Percentiles rank a stretch among this genome's conserved stretches.
phyloP scores from a whole-genome alignment of 768 basidiomycete species.

The Phallus indusiatus region DNA sequence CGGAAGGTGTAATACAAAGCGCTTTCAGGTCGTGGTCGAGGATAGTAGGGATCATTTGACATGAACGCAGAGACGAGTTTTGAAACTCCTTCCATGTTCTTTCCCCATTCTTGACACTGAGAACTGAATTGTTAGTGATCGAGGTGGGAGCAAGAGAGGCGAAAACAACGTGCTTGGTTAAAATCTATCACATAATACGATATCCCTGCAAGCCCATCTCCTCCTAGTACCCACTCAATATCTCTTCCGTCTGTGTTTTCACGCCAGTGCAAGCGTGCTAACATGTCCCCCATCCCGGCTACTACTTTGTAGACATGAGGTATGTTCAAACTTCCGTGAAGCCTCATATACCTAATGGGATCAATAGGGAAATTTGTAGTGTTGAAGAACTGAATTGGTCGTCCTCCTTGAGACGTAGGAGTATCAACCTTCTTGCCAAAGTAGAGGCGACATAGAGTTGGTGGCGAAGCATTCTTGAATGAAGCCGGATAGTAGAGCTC shows the following conservation, averaged over 20 bases:
- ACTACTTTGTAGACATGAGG: conserved; percentile 13
- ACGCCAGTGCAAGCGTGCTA: conserved; percentile 20
- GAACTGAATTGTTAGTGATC: not conserved
- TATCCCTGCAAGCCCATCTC: conserved; percentile 14
- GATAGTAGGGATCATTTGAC: conserved; percentile 26
- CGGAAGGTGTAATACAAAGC: conserved; percentile 18
- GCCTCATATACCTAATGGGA: conserved; percentile 15
- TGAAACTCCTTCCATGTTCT: not conserved
- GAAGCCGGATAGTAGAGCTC: conserved; percentile 15
- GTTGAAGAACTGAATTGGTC: conserved; percentile 17
- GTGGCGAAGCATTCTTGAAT: conserved; percentile 2
- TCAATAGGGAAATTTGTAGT: conserved; percentile 23
- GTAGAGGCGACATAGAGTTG: conserved; percentile 22
- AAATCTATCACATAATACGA: conserved; percentile 22
- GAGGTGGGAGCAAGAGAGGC: not conserved
- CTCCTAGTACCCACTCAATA: conserved; percentile 24
- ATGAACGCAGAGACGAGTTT: conserved; percentile 14
- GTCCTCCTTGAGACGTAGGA: not conserved
- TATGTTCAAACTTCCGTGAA: not conserved
- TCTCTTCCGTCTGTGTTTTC: conserved; percentile 21
- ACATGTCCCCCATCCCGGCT: conserved; percentile 24
- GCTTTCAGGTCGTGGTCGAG: conserved; percentile 17
- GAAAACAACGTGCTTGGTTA: conserved; percentile 20
- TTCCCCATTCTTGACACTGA: not conserved
- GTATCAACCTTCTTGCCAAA: conserved; percentile 18